These are phyloP conservation scores for Neonectria neomacrospora DNA, from an alignment of 2,329 filamentous ascomycete species.

Conservation along the genomic window DNA sequence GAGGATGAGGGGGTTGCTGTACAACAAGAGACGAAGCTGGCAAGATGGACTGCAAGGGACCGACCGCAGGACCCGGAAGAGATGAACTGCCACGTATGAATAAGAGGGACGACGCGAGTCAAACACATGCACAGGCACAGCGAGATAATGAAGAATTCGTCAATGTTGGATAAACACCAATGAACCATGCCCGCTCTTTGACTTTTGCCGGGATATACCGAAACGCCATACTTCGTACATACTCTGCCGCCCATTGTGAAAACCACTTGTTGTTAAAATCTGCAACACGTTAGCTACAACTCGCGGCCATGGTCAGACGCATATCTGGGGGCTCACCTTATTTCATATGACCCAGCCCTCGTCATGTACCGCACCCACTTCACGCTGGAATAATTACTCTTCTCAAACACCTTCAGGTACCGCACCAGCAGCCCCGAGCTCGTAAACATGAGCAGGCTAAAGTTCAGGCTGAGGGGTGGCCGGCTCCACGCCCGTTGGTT, in stretches of 20 bases:
- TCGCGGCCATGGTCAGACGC: no score
- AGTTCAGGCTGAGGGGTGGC: constrained; percentile 90
- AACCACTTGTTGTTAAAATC: constrained; percentile 48
- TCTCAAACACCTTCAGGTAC: constrained; percentile 99
- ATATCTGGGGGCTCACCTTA: constrained; percentile 67
- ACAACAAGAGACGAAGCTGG: no score
- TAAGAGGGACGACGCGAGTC: not conserved
- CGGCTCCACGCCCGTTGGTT: constrained; percentile 97
- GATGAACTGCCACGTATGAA: no score
- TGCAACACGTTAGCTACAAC: constrained; percentile 36
- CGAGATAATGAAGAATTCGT: constrained; percentile 25
- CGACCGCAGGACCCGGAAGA: no score
- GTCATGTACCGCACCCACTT: constrained; percentile 99
- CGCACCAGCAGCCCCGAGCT: constrained; percentile 91
- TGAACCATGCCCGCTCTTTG: constrained; percentile 40
- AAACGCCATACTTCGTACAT: constrained; percentile 47
- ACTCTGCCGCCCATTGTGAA: constrained; percentile 38
- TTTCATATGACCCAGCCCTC: constrained; percentile 95
- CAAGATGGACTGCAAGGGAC: no score
- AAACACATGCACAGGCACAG: constrained; percentile 6
- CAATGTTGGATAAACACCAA: constrained; percentile 40
- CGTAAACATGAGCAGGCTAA: constrained; percentile 97
- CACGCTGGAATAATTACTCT: constrained; percentile 97
- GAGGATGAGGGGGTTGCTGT: constrained; percentile 34
- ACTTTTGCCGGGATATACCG: constrained; percentile 48